Percentiles rank a stretch among this genome's conserved stretches.
phyloP scores from a whole-genome alignment of 2,329 filamentous ascomycete species.

The Aspergillus chevalieri region DNA sequence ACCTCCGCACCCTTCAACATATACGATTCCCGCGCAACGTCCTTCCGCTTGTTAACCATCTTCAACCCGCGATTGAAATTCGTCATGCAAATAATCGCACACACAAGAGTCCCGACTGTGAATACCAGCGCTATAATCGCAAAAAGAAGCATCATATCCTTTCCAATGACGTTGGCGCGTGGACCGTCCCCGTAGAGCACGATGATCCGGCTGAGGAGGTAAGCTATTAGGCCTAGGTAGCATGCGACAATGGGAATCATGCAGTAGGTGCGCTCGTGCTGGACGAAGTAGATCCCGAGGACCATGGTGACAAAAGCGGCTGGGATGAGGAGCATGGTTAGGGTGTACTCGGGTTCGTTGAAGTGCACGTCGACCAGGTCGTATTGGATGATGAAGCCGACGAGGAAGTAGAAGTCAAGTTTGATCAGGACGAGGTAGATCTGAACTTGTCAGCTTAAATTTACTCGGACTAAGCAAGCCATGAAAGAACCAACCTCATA shows the following conservation, averaged over 20 bases:
- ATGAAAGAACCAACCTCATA: slow-evolving; percentile 7
- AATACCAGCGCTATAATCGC: slow-evolving; percentile 8
- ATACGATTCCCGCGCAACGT: no score
- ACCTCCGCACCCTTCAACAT: no score
- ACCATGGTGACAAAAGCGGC: slow-evolving; percentile 8
- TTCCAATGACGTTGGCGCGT: slow-evolving; percentile 6
- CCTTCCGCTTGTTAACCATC: neutral
- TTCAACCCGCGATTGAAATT: slow-evolving; percentile 12
- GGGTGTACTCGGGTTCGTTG: slow-evolving; percentile 11
- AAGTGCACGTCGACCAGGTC: slow-evolving; percentile 15
- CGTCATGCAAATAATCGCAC: slow-evolving; percentile 5
- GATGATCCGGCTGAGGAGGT: slow-evolving; percentile 10
- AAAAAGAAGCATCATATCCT: slow-evolving; percentile 13
- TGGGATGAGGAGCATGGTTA: slow-evolving; percentile 14
- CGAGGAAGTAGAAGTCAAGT: slow-evolving; percentile 11
- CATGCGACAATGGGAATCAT: slow-evolving; percentile 8
- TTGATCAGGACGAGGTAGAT: slow-evolving; percentile 14
- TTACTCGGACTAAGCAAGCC: no score
- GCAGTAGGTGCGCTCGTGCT: slow-evolving; percentile 4
- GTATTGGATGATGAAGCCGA: slow-evolving; percentile 17
- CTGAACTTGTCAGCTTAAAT: slow-evolving; percentile 1
- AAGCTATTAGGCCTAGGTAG: slow-evolving; percentile 8
- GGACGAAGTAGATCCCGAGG: slow-evolving; percentile 10
- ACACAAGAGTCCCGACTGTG: slow-evolving; percentile 4
- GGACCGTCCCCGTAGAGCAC: slow-evolving; percentile 5